Conservation (phyloP, 116 monocot genomes). For the Trichopus zeylanicus region DNA sequence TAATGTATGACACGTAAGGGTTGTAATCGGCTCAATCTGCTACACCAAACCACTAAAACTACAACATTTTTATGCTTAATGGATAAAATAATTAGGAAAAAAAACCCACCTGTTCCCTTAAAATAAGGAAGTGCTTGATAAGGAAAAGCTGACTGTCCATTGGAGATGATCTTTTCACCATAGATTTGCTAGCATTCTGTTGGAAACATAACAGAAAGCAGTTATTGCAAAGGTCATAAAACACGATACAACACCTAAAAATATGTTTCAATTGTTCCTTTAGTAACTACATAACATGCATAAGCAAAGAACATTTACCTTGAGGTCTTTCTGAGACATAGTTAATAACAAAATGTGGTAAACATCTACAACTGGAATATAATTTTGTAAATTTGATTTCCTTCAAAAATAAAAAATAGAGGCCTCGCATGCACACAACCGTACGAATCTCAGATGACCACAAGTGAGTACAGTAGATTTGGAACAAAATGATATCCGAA, state of each 20-base stretch:
- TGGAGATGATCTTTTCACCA: constrained; percentile 70
- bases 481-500: background rate
- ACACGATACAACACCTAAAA: background rate
- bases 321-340: too few relatives aligned
- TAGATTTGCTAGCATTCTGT: constrained; percentile 86
- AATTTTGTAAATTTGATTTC: too few relatives aligned
- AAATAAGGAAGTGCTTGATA: constrained; percentile 82
- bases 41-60: background rate
- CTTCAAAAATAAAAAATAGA: too few relatives aligned
- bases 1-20: background rate
- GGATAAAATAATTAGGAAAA: background rate
- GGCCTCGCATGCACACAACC: too few relatives aligned
- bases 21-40: too few relatives aligned
- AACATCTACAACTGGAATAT: too few relatives aligned
- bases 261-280: background rate
- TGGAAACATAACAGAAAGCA: background rate
- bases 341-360: too few relatives aligned
- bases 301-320: too few relatives aligned
- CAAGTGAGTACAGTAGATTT: too few relatives aligned
- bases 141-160: constrained; percentile 98
- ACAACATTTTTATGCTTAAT: too few relatives aligned
- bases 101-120: constrained; percentile 86
- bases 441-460: too few relatives aligned
- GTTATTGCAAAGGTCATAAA: background rate
- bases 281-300: background rate